Evolutionary conservation across 495 filamentous ascomycete species (phyloP).

Genomic region (Trichoderma virens): DNA sequence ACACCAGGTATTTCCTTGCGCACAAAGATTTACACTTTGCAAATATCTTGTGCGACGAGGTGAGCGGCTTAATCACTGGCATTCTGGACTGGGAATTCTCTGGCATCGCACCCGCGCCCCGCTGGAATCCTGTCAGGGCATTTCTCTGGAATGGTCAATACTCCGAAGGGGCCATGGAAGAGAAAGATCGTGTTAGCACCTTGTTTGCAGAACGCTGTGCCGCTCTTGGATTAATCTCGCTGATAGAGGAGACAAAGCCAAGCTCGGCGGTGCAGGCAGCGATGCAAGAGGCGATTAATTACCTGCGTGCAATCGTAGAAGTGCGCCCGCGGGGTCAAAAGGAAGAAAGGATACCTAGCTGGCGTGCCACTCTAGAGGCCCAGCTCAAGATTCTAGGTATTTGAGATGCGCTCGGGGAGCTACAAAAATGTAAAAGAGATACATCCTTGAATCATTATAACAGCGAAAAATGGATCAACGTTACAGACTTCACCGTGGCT

Average conservation of each 20-base stretch:
- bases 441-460: too few relatives aligned
- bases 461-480: too few relatives aligned
- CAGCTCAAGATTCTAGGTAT: too few relatives aligned
- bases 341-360: neutral
- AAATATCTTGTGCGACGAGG: constrained; percentile 27
- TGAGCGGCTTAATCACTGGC: constrained; percentile 21
- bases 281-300: neutral
- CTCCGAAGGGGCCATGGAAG: constrained; percentile 16
- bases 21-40: constrained; percentile 35
- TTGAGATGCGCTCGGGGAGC: too few relatives aligned
- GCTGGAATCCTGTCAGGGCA: constrained; percentile 24
- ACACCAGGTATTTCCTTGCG: constrained; percentile 19
- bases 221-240: neutral
- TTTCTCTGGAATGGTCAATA: constrained; percentile 27
- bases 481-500: too few relatives aligned
- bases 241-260: neutral
- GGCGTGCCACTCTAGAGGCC: neutral
- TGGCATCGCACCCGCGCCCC: constrained; percentile 22
- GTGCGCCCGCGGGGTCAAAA: neutral
- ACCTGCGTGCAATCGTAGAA: constrained; percentile 2
- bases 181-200: constrained; percentile 18
- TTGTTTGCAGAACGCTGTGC: constrained; percentile 18
- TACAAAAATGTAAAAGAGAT: too few relatives aligned
- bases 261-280: neutral
- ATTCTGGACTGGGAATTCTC: constrained; percentile 36